Base-by-base conservation (phyloP, 2,329 filamentous ascomycete species). In the Beauveria asiatica region DNA sequence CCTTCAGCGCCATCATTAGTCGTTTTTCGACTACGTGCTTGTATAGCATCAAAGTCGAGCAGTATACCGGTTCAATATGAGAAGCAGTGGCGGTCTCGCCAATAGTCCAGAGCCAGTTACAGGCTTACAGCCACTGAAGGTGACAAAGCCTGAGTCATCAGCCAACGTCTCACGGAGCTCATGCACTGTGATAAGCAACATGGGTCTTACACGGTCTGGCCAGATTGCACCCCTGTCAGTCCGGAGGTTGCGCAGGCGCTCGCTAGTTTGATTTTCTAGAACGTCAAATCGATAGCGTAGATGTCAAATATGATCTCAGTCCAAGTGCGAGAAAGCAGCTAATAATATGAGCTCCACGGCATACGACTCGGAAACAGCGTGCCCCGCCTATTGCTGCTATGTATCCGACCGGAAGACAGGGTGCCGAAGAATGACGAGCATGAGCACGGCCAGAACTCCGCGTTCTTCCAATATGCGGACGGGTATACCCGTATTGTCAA, bases 251-350 rank as follows among this genome's bases (percentile, higher is more conserved):
- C 19, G 41, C 52, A 46, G 53, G 25, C 41, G 54, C 42, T 57
- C 30, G 44, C 44, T 57, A 57, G 54, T 37, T 9, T 23, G 30
- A 21, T 30, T 49, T 57, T 57, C 54, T 57, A 57, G 54, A 57
- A 57, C 54, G 41, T 39, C 27, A 17, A 23, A 48, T 57, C 54
- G 54, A 57, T 48, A 57, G 54, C 30, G 54, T 19, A 41, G 5
- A 5, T 49, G 16, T 49, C 30, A 25, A 37, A 37, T 16, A 13
- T 37, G 33, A 37, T 37, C 5, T 37, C n/a, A 39, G 7, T 49
- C 25, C 7, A 10, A 13, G 17, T 11, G 27, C 23, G 5, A 51
- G 23, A 17, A 25, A 25, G 27, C 25, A 7, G 50, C 33, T 41
- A 57, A 39, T 49, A 41, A 39, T 49, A 41, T 17, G 37, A 48